These are phyloP conservation scores for Tetrastigma voinierianum DNA, from an alignment of 164 flowering plant species.

Conservation along the genomic window DNA sequence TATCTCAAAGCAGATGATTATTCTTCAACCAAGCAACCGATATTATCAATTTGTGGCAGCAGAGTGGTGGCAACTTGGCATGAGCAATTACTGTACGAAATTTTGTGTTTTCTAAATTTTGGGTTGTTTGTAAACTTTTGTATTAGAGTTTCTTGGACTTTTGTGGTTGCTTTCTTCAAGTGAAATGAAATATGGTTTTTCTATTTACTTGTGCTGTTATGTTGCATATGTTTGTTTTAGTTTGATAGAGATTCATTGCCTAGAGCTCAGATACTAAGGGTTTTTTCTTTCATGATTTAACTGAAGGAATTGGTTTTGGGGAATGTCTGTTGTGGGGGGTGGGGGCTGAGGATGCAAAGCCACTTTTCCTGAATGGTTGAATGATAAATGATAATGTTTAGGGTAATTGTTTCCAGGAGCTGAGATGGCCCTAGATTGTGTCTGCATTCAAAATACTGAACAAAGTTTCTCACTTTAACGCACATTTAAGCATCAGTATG, in stretches of 20 bases:
- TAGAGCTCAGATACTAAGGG: background rate
- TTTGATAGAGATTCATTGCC: background rate
- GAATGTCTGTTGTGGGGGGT: too few species aligned
- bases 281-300: background rate
- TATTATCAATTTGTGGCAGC: constrained; percentile 94
- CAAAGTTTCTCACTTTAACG: too few species aligned
- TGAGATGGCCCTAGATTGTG: too few species aligned
- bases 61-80: constrained; percentile 66
- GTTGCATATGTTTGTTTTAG: background rate
- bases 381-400: too few species aligned
- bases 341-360: too few species aligned
- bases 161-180: background rate
- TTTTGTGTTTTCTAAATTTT: background rate
- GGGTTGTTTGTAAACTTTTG: background rate
- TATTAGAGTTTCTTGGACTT: background rate
- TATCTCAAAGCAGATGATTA: constrained; percentile 83
- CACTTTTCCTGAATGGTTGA: too few species aligned
- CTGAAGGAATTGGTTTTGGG: background rate
- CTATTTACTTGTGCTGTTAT: background rate
- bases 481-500: too few species aligned
- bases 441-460: too few species aligned
- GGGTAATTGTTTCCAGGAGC: too few species aligned
- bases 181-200: background rate
- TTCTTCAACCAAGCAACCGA: constrained; percentile 98
- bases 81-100: constrained; percentile 13